A percentile compares a stretch with the other conserved stretches of the same genome.
Conservation (phyloP, 2,329 filamentous ascomycete genomes). For the Aureobasidium sp. region DNA sequence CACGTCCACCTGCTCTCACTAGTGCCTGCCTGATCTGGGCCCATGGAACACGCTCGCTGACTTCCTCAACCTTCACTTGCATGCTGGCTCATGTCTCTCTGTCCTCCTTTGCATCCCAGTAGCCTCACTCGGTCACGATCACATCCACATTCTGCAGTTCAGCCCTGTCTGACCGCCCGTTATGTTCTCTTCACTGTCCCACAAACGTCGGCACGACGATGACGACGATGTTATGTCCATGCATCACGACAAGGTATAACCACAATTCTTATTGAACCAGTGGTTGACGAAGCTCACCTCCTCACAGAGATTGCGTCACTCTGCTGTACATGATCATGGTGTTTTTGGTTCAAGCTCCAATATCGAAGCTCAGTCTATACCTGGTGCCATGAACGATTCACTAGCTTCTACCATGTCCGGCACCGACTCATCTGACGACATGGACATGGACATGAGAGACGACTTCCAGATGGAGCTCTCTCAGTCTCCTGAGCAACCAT, state of each 20-base stretch:
- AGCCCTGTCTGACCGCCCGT: background rate
- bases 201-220: conserved; percentile 10
- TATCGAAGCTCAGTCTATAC: background rate
- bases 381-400: conserved; percentile 6
- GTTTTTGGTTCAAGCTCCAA: background rate
- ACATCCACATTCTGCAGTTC: background rate
- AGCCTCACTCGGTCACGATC: background rate
- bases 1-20: background rate
- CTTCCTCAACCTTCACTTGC: background rate
- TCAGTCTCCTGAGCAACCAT: conserved; percentile 5
- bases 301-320: conserved; percentile 10
- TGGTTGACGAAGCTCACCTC: background rate
- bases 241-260: conserved; percentile 14
- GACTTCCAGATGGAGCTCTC: conserved; percentile 6
- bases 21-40: conserved; percentile 1
- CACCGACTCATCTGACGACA: conserved; percentile 15
- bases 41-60: conserved; percentile 7
- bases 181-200: conserved; percentile 14
- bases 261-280: background rate
- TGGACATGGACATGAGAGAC: conserved; percentile 16
- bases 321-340: conserved; percentile 5
- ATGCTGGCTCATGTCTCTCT: conserved; percentile 7
- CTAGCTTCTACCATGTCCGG: conserved; percentile 8
- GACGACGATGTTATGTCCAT: background rate
- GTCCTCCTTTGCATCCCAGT: background rate